A percentile compares a stretch with the other conserved stretches of the same genome.
Evolutionary conservation across 805 yeast genomes (phyloP).

Genomic region (Saturnispora halmiae): DNA sequence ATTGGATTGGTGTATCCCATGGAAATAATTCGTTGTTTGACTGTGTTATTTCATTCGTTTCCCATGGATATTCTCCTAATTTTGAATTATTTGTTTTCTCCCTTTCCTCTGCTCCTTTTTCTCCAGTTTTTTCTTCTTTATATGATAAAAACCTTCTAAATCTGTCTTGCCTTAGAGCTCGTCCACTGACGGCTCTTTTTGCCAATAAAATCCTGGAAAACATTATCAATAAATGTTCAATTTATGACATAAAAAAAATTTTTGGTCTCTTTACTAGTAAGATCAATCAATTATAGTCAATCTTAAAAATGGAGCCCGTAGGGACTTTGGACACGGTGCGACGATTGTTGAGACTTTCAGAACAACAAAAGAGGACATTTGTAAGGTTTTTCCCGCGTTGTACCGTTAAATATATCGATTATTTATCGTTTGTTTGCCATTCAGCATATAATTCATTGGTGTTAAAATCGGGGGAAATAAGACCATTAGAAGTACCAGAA

Average conservation of each 20-base stretch:
- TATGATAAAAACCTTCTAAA: too few species aligned
- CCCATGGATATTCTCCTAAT: slow-evolving; percentile 16
- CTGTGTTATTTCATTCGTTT: background rate
- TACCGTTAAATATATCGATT: slow-evolving; percentile 4
- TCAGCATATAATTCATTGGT: background rate
- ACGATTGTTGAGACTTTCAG: background rate
- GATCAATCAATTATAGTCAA: background rate
- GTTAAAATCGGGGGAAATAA: background rate
- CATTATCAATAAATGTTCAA: background rate
- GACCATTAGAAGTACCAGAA: background rate
- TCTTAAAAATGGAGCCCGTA: background rate
- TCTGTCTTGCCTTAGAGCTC: too few species aligned
- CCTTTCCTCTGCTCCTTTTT: too few species aligned
- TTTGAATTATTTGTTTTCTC: too few species aligned
- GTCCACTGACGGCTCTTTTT: background rate
- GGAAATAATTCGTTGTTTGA: background rate
- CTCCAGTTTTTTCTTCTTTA: too few species aligned
- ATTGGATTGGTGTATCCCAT: background rate
- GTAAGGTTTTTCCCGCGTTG: slow-evolving; percentile 2
- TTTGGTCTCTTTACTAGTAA: background rate
- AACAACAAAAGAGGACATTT: background rate
- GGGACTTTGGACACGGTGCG: background rate
- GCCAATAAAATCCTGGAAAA: background rate
- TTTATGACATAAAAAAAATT: background rate
- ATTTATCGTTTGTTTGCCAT: background rate